A percentile compares a stretch with the other conserved stretches of the same genome.
Evolutionary conservation across 2,329 filamentous ascomycete species (phyloP).

Genomic region (Ceratocystiopsis brevicomis): DNA sequence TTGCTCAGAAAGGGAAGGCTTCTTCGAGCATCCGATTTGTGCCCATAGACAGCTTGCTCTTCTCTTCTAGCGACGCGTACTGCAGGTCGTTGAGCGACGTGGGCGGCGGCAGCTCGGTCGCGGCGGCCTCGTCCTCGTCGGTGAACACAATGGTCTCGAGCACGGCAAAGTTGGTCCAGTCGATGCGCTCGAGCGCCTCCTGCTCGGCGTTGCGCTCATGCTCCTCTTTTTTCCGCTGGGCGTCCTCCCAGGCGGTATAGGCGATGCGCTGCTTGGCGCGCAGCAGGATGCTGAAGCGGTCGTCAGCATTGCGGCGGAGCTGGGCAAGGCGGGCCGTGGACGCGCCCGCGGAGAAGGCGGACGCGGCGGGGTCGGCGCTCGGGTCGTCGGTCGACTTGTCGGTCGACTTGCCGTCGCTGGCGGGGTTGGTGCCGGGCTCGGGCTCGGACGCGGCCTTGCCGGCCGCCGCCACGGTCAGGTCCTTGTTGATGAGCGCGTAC

Average conservation of each 20-base stretch:
- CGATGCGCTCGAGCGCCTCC: slow-evolving; percentile 61
- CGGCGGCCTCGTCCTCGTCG: slow-evolving; percentile 67
- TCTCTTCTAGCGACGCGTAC: slow-evolving; percentile 85
- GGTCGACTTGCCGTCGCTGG: no score
- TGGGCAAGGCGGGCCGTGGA: slow-evolving; percentile 52
- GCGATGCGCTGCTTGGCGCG: slow-evolving; percentile 73
- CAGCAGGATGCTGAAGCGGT: slow-evolving; percentile 64
- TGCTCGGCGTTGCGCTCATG: slow-evolving; percentile 68
- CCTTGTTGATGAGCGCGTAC: slow-evolving; percentile 54
- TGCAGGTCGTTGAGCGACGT: slow-evolving; percentile 82
- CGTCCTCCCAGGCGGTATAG: slow-evolving; percentile 67
- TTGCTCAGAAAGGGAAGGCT: slow-evolving; percentile 49
- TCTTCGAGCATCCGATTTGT: slow-evolving; percentile 80
- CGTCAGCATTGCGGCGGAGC: slow-evolving; percentile 53
- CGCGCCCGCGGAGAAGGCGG: neutral
- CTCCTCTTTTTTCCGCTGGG: slow-evolving; percentile 80
- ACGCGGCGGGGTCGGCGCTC: neutral
- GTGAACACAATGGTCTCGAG: slow-evolving; percentile 89
- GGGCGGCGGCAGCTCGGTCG: slow-evolving; percentile 67
- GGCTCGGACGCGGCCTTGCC: neutral
- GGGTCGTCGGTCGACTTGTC: neutral
- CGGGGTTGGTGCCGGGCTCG: no score
- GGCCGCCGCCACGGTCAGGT: slow-evolving; percentile 1
- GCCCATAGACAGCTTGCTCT: slow-evolving; percentile 73
- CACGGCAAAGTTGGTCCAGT: slow-evolving; percentile 95